phyloP scores from a whole-genome alignment of 2,329 filamentous ascomycete species.

The Blastomyces gilchristii region DNA sequence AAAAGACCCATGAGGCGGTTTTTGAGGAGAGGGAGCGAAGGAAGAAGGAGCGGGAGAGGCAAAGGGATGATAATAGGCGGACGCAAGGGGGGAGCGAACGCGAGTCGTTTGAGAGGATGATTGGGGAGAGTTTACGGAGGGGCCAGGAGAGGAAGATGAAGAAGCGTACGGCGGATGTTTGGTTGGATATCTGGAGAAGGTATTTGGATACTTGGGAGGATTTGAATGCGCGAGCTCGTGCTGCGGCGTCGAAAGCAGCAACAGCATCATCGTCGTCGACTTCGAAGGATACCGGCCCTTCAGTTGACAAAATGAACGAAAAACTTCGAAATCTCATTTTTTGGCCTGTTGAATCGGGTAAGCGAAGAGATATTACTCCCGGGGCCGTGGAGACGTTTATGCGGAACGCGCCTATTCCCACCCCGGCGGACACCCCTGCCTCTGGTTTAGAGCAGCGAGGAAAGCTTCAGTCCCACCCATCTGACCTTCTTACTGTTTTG shows the following conservation, averaged over 20 bases:
- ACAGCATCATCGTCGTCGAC: slow-evolving; percentile 11
- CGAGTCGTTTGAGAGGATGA: slow-evolving; percentile 46
- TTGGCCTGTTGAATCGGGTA: slow-evolving; percentile 64
- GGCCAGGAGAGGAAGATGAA: slow-evolving; percentile 53
- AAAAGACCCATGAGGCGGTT: slow-evolving; percentile 78
- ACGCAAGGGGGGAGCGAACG: slow-evolving; percentile 18
- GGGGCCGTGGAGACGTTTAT: slow-evolving; percentile 61
- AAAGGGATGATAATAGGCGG: slow-evolving; percentile 35
- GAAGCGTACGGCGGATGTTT: slow-evolving; percentile 35
- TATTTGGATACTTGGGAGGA: slow-evolving; percentile 57
- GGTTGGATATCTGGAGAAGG: slow-evolving; percentile 51
- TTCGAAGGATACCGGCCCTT: slow-evolving; percentile 8
- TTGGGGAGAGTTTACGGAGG: slow-evolving; percentile 58
- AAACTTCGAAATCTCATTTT: slow-evolving; percentile 42
- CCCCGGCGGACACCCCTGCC: slow-evolving; percentile 6
- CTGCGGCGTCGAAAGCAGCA: slow-evolving; percentile 6
- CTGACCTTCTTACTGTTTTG: slow-evolving; percentile 43
- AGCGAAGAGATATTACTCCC: slow-evolving; percentile 46
- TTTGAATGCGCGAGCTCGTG: slow-evolving; percentile 26
- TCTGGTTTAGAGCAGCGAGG: neutral
- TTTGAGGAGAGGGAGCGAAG: slow-evolving; percentile 62
- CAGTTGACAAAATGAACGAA: slow-evolving; percentile 4
- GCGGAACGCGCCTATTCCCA: slow-evolving; percentile 39
- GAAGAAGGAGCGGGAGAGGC: slow-evolving; percentile 42
- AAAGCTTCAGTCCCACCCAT: neutral